Percentiles rank a stretch among this genome's conserved stretches.
Conservation (phyloP, 1,284 basidiomycete species). For the Ceratobasidium sp. region DNA sequence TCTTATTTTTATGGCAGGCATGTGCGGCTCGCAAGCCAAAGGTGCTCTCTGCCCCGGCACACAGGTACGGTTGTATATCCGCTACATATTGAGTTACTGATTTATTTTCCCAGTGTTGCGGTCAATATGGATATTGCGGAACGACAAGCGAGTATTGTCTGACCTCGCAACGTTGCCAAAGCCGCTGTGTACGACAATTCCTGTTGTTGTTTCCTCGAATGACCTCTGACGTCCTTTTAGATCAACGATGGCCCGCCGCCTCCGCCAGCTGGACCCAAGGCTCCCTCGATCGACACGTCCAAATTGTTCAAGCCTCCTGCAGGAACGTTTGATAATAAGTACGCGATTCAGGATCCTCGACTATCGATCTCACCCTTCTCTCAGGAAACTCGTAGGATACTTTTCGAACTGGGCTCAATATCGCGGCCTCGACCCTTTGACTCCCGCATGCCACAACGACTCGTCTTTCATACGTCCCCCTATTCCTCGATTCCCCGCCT, state of each 20-base stretch:
- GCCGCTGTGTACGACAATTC: conserved; percentile 25
- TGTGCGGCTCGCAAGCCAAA: conserved; percentile 29
- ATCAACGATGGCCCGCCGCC: conserved; percentile 19
- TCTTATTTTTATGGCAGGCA: no score
- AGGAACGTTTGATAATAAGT: conserved; percentile 9
- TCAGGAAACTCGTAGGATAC: conserved; percentile 13
- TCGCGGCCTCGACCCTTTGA: conserved; percentile 11
- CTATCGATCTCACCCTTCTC: no score
- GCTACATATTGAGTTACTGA: no score
- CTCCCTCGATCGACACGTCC: conserved; percentile 10
- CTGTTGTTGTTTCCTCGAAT: no score
- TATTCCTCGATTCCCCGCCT: no score
- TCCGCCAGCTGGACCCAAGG: conserved; percentile 7
- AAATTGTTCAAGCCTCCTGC: conserved; percentile 11
- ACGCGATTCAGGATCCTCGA: no score
- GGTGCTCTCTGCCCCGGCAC: conserved; percentile 19
- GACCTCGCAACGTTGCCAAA: conserved; percentile 34
- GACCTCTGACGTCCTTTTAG: background rate
- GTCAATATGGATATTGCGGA: conserved; percentile 35
- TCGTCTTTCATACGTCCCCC: background rate
- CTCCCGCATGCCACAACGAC: conserved; percentile 13
- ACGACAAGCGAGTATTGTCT: conserved; percentile 23
- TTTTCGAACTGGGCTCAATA: conserved; percentile 27
- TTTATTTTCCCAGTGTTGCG: background rate
- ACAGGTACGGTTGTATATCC: background rate